A percentile compares a stretch with the other conserved stretches of the same genome.
Evolutionary conservation across 805 yeast genomes (phyloP).

Genomic region (Hanseniaspora mollemarum): DNA sequence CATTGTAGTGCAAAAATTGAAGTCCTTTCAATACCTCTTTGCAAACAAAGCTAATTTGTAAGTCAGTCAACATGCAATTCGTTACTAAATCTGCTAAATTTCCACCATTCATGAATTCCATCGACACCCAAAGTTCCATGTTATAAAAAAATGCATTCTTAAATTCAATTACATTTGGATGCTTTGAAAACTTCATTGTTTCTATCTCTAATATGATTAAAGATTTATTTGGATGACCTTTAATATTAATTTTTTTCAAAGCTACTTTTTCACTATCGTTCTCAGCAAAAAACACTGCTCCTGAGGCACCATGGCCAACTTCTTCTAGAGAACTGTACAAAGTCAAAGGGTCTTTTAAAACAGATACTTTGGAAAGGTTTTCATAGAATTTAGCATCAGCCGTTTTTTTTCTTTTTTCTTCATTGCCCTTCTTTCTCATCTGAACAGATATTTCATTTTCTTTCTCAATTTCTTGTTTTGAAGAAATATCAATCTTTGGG

Average conservation of each 20-base stretch:
- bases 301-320: constrained; percentile 97
- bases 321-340: constrained; percentile 59
- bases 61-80: constrained; percentile 77
- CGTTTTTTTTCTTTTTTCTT: constrained; percentile 71
- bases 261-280: constrained; percentile 53
- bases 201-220: constrained; percentile 86
- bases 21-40: constrained; percentile 82
- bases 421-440: constrained; percentile 29
- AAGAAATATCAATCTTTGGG: constrained; percentile 21
- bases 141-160: constrained; percentile 70
- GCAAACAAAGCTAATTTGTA: constrained; percentile 90
- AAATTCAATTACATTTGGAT: constrained; percentile 86
- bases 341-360: constrained; percentile 61
- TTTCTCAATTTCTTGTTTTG: constrained; percentile 19
- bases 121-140: constrained; percentile 87
- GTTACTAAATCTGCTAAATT: constrained; percentile 91
- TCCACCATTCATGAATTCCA: constrained; percentile 99
- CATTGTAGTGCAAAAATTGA: constrained; percentile 76
- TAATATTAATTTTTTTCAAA: constrained; percentile 89
- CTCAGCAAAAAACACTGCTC: constrained; percentile 85
- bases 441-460: background rate
- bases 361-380: constrained; percentile 52
- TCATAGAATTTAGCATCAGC: constrained; percentile 54
- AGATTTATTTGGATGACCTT: constrained; percentile 91
- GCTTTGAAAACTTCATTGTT: constrained; percentile 88